phyloP scores from a whole-genome alignment of 495 filamentous ascomycete genomes.

The Aspergillus heteromorphus region DNA sequence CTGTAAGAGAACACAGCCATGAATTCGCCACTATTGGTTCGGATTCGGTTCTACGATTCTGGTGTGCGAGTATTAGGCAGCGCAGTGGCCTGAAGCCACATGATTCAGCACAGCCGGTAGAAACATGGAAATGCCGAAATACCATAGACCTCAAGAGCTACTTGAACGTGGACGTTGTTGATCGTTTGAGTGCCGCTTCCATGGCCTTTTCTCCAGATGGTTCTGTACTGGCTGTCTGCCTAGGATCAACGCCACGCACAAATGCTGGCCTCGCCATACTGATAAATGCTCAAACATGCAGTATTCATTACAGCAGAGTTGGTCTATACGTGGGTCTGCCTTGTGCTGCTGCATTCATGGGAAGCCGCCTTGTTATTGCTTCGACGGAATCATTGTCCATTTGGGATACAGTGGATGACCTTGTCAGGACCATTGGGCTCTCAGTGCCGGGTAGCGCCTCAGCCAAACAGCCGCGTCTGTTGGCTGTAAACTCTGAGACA shows the following conservation, averaged over 20 bases:
- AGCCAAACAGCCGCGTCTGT: constrained; percentile 12
- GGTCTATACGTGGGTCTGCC: constrained; percentile 28
- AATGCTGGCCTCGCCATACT: constrained; percentile 27
- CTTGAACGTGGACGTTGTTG: constrained; percentile 33
- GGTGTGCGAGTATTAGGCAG: constrained; percentile 62
- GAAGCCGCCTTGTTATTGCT: constrained; percentile 30
- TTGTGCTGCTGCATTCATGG: constrained; percentile 30
- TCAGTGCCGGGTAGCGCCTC: constrained; percentile 6
- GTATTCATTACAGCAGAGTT: constrained; percentile 28
- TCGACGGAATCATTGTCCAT: constrained; percentile 31
- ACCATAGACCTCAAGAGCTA: constrained; percentile 47
- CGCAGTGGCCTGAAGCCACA: constrained; percentile 57
- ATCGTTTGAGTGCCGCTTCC: constrained; percentile 20
- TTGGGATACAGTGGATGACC: constrained; percentile 42
- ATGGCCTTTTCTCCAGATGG: constrained; percentile 81
- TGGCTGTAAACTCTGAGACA: constrained; percentile 35
- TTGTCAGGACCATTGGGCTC: constrained; percentile 25
- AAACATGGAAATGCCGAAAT: constrained; percentile 69
- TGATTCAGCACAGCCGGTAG: constrained; percentile 45
- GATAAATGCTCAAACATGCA: constrained; percentile 31
- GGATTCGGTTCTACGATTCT: constrained; percentile 71
- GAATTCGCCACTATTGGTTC: constrained; percentile 81
- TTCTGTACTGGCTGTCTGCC: constrained; percentile 67
- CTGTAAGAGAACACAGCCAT: constrained; percentile 54
- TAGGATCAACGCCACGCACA: constrained; percentile 21